Evolutionary conservation across 2,329 filamentous ascomycete species (phyloP).

Genomic region (Aspergillus udagawae): DNA sequence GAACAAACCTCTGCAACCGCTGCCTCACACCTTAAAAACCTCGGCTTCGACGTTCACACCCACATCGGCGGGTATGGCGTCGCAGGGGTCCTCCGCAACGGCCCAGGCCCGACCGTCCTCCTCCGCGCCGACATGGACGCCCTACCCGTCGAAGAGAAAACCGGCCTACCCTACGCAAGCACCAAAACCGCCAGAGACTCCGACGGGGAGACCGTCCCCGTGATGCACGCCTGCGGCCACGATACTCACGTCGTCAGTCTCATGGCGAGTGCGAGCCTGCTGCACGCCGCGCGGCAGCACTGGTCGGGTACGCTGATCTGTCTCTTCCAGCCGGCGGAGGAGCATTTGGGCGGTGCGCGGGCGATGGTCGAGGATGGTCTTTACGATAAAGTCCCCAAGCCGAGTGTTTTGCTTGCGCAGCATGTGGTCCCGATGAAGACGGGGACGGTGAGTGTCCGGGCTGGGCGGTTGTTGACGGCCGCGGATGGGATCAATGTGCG

Average conservation of each 20-base stretch:
- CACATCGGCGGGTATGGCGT: conserved; percentile 58
- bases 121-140: conserved; percentile 62
- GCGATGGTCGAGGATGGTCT: conserved; percentile 57
- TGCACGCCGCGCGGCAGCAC: conserved; percentile 38
- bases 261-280: conserved; percentile 51
- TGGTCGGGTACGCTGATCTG: conserved; percentile 60
- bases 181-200: conserved; percentile 40
- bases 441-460: conserved; percentile 30
- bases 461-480: conserved; percentile 32
- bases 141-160: conserved; percentile 55
- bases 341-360: conserved; percentile 55
- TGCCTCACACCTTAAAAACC: conserved; percentile 36
- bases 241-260: conserved; percentile 61
- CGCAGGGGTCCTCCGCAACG: conserved; percentile 54
- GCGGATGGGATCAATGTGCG: conserved; percentile 37
- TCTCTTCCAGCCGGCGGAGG: conserved; percentile 63
- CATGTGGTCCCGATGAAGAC: conserved; percentile 48
- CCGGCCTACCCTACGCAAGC: conserved; percentile 54
- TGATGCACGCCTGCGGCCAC: conserved; percentile 68
- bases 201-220: conserved; percentile 49
- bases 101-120: conserved; percentile 52
- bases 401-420: conserved; percentile 53
- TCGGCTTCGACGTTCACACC: conserved; percentile 44
- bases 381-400: conserved; percentile 52
- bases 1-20: conserved; percentile 47